A percentile compares a stretch with the other conserved stretches of the same genome.
phyloP scores from a whole-genome alignment of 164 flowering plant species.

The Dillenia suffruticosa region DNA sequence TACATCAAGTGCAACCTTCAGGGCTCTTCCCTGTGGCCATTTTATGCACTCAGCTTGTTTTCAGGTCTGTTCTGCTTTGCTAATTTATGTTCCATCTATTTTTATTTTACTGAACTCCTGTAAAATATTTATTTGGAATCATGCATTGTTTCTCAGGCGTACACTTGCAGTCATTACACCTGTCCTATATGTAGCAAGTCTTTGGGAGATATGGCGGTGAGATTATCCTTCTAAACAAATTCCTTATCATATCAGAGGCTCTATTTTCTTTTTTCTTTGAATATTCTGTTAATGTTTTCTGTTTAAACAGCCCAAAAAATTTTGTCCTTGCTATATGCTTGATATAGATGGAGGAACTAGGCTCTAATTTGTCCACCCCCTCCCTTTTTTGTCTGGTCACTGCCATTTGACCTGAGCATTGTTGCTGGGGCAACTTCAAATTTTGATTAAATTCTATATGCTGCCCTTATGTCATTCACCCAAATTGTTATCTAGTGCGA shows the following conservation, averaged over 20 bases:
- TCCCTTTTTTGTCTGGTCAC: no score
- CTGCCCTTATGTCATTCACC: no score
- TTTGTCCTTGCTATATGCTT: no score
- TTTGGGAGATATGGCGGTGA: conserved; percentile 91
- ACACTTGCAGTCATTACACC: conserved; percentile 80
- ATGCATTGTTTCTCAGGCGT: conserved; percentile 41
- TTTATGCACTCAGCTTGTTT: conserved; percentile 96
- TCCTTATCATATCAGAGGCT: background rate
- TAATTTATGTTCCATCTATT: background rate
- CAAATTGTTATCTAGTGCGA: no score
- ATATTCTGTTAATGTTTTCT: background rate
- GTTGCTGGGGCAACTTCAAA: no score
- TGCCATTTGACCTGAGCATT: no score
- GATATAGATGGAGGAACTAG: no score
- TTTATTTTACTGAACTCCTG: background rate
- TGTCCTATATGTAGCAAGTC: conserved; percentile 97
- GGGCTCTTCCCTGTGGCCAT: conserved; percentile 95
- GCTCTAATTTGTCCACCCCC: no score
- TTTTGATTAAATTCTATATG: no score
- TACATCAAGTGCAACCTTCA: conserved; percentile 79
- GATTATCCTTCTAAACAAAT: conserved; percentile 5
- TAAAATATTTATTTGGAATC: background rate
- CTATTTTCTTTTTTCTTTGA: background rate
- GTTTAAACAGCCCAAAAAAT: background rate
- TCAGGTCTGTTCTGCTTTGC: conserved; percentile 37